Evolutionary conservation across 2,329 filamentous ascomycete genomes (phyloP).

Genomic region (Xylariaceae sp.): DNA sequence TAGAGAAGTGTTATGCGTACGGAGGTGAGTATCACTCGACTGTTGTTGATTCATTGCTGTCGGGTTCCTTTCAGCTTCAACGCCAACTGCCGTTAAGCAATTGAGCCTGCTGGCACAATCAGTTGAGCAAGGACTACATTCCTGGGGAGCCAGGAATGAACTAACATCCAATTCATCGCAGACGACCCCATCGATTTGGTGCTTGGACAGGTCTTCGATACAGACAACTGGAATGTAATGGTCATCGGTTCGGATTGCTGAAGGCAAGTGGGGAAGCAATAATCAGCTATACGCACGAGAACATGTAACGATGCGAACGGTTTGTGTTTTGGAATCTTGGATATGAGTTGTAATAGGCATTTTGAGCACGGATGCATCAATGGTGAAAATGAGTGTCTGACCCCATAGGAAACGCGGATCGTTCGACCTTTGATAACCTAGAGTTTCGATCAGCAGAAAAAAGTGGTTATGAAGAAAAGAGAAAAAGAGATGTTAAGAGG

Average conservation of each 20-base stretch:
- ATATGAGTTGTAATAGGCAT: not conserved
- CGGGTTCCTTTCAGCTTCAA: not conserved
- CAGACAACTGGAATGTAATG: constrained; percentile 16
- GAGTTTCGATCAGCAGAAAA: not conserved
- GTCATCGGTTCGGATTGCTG: constrained; percentile 15
- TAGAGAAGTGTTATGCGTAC: constrained; percentile 16
- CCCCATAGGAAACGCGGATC: not conserved
- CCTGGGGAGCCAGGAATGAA: not conserved
- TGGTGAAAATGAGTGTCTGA: no score
- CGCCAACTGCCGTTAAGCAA: not conserved
- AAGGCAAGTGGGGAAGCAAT: not conserved
- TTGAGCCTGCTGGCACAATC: not conserved
- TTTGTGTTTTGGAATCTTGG: no score
- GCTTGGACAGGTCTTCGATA: constrained; percentile 16
- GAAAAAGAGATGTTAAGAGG: not conserved
- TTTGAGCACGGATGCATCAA: not conserved
- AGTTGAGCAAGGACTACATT: not conserved
- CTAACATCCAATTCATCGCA: not conserved
- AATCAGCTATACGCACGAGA: not conserved
- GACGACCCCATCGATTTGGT: constrained; percentile 15
- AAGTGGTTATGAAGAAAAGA: not conserved
- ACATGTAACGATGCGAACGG: not conserved
- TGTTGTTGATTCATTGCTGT: not conserved
- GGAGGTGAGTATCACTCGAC: constrained; percentile 6
- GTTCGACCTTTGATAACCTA: not conserved